Evolutionary conservation across 768 basidiomycete genomes (phyloP).

Genomic region (Hygrophorus pudorinus): DNA sequence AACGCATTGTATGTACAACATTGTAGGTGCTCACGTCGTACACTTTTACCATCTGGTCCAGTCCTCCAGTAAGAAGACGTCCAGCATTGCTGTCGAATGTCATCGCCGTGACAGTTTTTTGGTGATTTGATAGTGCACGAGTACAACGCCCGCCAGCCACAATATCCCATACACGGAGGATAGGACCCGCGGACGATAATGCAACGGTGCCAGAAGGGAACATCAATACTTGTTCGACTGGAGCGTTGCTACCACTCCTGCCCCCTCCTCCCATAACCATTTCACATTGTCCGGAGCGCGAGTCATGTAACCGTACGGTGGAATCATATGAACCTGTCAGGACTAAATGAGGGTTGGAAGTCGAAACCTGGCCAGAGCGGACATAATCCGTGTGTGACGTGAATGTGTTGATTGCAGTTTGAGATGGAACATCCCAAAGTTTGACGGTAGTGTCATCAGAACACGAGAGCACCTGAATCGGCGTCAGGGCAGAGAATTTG

Average conservation of each 20-base stretch:
- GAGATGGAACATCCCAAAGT: conserved; percentile 92
- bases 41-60: conserved; percentile 98
- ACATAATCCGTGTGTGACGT: conserved; percentile 90
- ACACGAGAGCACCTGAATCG: conserved; percentile 84
- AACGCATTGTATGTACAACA: conserved; percentile 98
- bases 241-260: conserved; percentile 28
- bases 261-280: conserved; percentile 58
- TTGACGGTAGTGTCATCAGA: conserved; percentile 94
- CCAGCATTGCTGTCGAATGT: conserved; percentile 69
- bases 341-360: conserved; percentile 72
- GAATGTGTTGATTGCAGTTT: conserved; percentile 71
- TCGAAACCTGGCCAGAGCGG: conserved; percentile 81
- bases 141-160: conserved; percentile 85
- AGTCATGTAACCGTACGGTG: conserved; percentile 81
- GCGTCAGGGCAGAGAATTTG: conserved; percentile 75
- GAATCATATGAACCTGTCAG: conserved; percentile 94
- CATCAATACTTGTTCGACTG: conserved; percentile 89
- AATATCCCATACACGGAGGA: conserved; percentile 91
- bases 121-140: conserved; percentile 91
- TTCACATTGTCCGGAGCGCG: conserved; percentile 74
- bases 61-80: conserved; percentile 77
- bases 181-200: conserved; percentile 83
- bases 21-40: conserved; percentile 92
- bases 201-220: conserved; percentile 85
- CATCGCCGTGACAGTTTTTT: conserved; percentile 91